Evolutionary conservation across 805 yeast genomes (phyloP).

Genomic region (Maudiozyma pseudohumilis): DNA sequence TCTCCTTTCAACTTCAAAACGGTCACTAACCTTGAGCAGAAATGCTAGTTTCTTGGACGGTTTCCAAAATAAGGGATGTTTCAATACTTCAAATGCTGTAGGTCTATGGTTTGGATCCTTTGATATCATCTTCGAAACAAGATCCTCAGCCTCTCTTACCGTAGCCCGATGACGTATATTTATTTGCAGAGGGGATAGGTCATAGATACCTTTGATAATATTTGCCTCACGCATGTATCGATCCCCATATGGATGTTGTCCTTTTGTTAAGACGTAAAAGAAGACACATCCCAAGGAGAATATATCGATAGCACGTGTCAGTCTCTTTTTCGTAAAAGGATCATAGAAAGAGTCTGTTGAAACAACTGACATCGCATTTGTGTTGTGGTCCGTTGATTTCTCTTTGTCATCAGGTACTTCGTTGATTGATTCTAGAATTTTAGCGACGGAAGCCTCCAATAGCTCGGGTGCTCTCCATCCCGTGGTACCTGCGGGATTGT

Average conservation of each 20-base stretch:
- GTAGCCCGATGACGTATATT: slow-evolving; percentile 17
- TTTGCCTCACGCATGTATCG: slow-evolving; percentile 80
- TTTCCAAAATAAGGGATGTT: slow-evolving; percentile 87
- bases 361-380: slow-evolving; percentile 6
- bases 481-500: slow-evolving; percentile 90
- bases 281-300: slow-evolving; percentile 93
- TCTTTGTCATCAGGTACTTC: slow-evolving; percentile 30
- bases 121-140: slow-evolving; percentile 63
- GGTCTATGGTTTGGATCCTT: slow-evolving; percentile 64
- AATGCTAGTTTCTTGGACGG: slow-evolving; percentile 68
- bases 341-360: slow-evolving; percentile 27
- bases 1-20: slow-evolving; percentile 76
- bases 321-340: slow-evolving; percentile 40
- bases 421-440: slow-evolving; percentile 3
- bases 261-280: slow-evolving; percentile 72
- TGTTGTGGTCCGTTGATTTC: background rate
- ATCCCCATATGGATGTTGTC: slow-evolving; percentile 94
- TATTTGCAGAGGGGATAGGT: slow-evolving; percentile 34
- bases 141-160: slow-evolving; percentile 56
- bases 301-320: slow-evolving; percentile 85
- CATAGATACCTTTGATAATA: slow-evolving; percentile 57
- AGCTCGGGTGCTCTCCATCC: slow-evolving; percentile 99
- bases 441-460: slow-evolving; percentile 26
- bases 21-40: slow-evolving; percentile 75
- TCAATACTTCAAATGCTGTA: slow-evolving; percentile 52